A percentile compares a stretch with the other conserved stretches of the same genome.
Conservation (phyloP, 352 stramenopile species). For the Elongisporangium undulatum region DNA sequence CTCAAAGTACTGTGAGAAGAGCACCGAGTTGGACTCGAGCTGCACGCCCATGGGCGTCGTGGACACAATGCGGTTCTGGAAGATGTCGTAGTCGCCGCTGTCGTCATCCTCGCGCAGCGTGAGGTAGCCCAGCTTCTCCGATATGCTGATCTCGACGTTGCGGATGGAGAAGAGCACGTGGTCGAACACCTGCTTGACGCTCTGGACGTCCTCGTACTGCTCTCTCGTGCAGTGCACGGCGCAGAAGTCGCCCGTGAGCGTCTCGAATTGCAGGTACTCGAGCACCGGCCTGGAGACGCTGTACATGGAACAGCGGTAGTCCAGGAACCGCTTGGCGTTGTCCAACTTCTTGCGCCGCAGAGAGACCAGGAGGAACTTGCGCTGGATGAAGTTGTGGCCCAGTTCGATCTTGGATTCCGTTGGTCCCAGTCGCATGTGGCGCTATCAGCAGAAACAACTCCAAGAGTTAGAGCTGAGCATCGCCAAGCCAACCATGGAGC, state of each 20-base stretch:
- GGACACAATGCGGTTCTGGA: conserved; percentile 29
- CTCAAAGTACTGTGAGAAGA: conserved; percentile 30
- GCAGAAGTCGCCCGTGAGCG: conserved; percentile 29
- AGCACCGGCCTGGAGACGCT: conserved; percentile 18
- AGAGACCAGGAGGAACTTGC: neutral
- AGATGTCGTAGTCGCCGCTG: conserved; percentile 17
- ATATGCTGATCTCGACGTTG: conserved; percentile 42
- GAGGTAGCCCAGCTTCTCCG: conserved; percentile 29
- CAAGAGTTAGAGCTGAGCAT: neutral
- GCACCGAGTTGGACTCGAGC: conserved; percentile 30
- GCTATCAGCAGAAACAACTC: neutral
- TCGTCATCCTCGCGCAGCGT: conserved; percentile 37
- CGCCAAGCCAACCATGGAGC: too few species aligned
- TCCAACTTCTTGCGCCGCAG: conserved; percentile 22
- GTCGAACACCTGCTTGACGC: conserved; percentile 34
- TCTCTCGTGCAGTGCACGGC: conserved; percentile 41
- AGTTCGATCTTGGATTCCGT: neutral
- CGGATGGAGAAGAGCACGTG: conserved; percentile 25
- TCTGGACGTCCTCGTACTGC: conserved; percentile 20
- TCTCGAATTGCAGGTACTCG: conserved; percentile 45
- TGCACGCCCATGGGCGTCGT: conserved; percentile 24
- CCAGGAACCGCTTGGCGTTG: conserved; percentile 23
- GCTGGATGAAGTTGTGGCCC: neutral
- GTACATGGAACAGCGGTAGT: conserved; percentile 14
- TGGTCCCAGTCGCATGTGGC: neutral